Evolutionary conservation across 1,139 yeast species (phyloP).

Genomic region (Candida dubliniensis): DNA sequence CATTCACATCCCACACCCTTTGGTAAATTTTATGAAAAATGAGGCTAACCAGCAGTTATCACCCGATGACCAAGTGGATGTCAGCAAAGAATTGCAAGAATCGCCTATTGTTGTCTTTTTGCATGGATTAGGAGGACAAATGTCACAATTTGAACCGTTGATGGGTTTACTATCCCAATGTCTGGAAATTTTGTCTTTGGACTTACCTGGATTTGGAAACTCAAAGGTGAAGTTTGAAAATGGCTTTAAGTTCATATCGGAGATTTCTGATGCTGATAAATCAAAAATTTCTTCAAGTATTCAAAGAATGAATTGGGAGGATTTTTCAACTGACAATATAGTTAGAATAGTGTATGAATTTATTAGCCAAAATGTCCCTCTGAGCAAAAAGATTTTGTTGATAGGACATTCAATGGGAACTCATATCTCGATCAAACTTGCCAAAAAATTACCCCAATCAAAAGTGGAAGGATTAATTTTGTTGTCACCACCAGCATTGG

Average conservation of each 20-base stretch:
- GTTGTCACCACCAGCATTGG: constrained; percentile 57
- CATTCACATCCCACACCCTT: constrained; percentile 55
- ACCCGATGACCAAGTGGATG: constrained; percentile 22
- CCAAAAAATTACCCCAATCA: constrained; percentile 37
- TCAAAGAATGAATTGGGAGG: constrained; percentile 37
- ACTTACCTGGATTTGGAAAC: constrained; percentile 76
- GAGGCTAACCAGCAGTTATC: constrained; percentile 26
- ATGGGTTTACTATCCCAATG: constrained; percentile 67
- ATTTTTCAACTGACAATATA: constrained; percentile 49
- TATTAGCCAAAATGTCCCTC: constrained; percentile 39
- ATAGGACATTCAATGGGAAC: constrained; percentile 82
- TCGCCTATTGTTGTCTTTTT: constrained; percentile 62
- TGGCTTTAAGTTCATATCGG: constrained; percentile 22
- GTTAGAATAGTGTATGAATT: constrained; percentile 46
- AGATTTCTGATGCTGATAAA: constrained; percentile 26
- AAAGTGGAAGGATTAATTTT: constrained; percentile 48
- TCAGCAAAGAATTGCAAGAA: constrained; percentile 37
- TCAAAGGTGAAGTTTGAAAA: constrained; percentile 31
- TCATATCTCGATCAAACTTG: constrained; percentile 51
- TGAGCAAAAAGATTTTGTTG: constrained; percentile 51
- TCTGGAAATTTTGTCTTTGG: constrained; percentile 62
- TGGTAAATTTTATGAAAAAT: constrained; percentile 47
- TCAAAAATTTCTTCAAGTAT: constrained; percentile 31
- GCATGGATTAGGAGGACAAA: constrained; percentile 80
- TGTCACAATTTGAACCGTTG: constrained; percentile 68